These are phyloP conservation scores for Boletus smithii DNA, from an alignment of 1,284 basidiomycete species.

Conservation along the genomic window DNA sequence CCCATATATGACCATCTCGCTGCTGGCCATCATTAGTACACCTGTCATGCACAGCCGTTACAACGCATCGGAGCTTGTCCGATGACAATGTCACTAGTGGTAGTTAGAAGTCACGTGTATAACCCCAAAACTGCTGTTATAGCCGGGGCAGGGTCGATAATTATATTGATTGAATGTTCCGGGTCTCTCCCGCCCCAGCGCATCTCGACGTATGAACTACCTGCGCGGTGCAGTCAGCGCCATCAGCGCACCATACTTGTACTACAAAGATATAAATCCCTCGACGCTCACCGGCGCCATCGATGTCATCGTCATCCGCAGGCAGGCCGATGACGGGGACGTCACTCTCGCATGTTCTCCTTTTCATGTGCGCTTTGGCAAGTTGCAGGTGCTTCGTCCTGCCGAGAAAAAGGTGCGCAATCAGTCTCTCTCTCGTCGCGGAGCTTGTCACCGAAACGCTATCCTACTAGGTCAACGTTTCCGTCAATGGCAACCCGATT, in stretches of 20 bases:
- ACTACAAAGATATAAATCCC: conserved; percentile 90
- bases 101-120: conserved; percentile 26
- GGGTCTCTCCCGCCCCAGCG: not conserved
- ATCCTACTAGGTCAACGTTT: conserved; percentile 65
- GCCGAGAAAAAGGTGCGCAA: conserved; percentile 87
- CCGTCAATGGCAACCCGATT: conserved; percentile 75
- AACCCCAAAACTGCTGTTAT: conserved; percentile 16
- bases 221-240: conserved; percentile 77
- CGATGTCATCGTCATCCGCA: conserved; percentile 92
- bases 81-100: too few relatives aligned
- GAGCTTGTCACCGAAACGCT: not conserved
- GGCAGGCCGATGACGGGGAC: conserved; percentile 59
- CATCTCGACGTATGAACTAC: conserved; percentile 56
- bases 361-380: conserved; percentile 98
- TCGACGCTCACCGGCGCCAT: conserved; percentile 94
- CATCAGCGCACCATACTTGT: conserved; percentile 78
- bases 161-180: conserved; percentile 3
- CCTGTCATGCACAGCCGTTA: too few relatives aligned
- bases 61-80: too few relatives aligned
- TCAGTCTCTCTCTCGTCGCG: not conserved
- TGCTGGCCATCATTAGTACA: conserved; percentile 31
- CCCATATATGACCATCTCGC: conserved; percentile 34
- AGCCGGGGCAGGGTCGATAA: conserved; percentile 10
- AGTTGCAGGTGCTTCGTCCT: conserved; percentile 93
- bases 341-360: conserved; percentile 87